Evolutionary conservation across 2,329 filamentous ascomycete genomes (phyloP).

Genomic region (Nemania diffusa): DNA sequence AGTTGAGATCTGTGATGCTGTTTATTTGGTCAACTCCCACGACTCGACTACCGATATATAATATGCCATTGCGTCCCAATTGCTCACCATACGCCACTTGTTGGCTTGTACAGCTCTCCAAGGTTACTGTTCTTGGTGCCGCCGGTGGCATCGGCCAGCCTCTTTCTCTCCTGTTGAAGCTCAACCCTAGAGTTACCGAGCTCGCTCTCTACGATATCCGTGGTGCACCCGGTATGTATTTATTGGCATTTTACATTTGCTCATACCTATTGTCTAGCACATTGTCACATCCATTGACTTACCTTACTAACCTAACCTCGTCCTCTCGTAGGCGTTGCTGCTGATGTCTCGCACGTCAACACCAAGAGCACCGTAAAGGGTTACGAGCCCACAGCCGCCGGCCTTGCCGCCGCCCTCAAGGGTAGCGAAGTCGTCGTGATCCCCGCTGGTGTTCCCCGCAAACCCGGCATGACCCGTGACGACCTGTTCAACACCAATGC

Average conservation of each 20-base stretch:
- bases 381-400: conserved; percentile 80
- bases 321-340: conserved; percentile 80
- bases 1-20: conserved; percentile 52
- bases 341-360: conserved; percentile 99
- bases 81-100: conserved; percentile 32
- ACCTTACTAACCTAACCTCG: too few relatives aligned
- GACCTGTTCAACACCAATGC: conserved; percentile 99
- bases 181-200: conserved; percentile 93
- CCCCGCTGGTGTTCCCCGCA: conserved; percentile 97
- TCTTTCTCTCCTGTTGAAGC: conserved; percentile 96
- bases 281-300: too few relatives aligned
- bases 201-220: conserved; percentile 98
- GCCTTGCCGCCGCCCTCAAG: conserved; percentile 82
- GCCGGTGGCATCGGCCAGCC: conserved; percentile 98
- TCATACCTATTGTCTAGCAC: background rate
- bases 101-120: conserved; percentile 75
- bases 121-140: conserved; percentile 97
- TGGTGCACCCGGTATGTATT: conserved; percentile 82
- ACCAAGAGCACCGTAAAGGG: conserved; percentile 95
- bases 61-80: background rate
- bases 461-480: conserved; percentile 99
- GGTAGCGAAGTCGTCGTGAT: conserved; percentile 95
- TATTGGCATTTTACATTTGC: background rate
- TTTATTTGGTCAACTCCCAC: background rate
- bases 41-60: background rate